phyloP scores from a whole-genome alignment of 73 alveolate species.

The Paramecium sonneborni region DNA sequence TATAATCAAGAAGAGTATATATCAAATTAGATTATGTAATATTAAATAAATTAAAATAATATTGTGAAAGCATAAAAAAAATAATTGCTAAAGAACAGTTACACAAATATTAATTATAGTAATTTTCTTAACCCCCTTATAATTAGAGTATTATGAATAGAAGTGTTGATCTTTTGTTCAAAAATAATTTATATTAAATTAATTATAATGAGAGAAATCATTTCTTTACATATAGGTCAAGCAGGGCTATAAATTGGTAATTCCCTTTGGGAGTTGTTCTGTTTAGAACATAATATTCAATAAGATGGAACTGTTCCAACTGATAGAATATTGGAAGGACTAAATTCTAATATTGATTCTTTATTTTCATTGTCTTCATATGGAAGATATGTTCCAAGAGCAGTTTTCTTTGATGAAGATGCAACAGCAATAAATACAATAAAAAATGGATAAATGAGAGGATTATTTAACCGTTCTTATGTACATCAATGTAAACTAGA shows the following conservation, averaged over 20 bases:
- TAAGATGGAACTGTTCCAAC: slow-evolving; percentile 26
- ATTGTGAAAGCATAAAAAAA: neutral
- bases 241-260: slow-evolving; percentile 19
- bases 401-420: slow-evolving; percentile 53
- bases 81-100: neutral
- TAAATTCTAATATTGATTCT: neutral
- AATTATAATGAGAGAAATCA: slow-evolving; percentile 13
- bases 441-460: slow-evolving; percentile 69
- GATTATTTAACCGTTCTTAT: slow-evolving; percentile 31
- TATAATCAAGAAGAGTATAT: too few relatives aligned
- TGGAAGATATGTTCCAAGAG: slow-evolving; percentile 41
- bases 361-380: neutral
- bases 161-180: neutral
- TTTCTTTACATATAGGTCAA: neutral
- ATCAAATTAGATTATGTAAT: too few relatives aligned
- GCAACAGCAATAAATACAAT: slow-evolving; percentile 57
- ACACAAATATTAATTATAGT: neutral
- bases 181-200: neutral
- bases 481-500: neutral
- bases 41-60: neutral
- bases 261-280: slow-evolving; percentile 1
- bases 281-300: slow-evolving; percentile 8
- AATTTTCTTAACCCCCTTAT: neutral
- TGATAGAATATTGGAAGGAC: neutral
- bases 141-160: neutral